A percentile compares a stretch with the other conserved stretches of the same genome.
Evolutionary conservation across 1,139 yeast species (phyloP).

Genomic region (Blastobotrys niveus): DNA sequence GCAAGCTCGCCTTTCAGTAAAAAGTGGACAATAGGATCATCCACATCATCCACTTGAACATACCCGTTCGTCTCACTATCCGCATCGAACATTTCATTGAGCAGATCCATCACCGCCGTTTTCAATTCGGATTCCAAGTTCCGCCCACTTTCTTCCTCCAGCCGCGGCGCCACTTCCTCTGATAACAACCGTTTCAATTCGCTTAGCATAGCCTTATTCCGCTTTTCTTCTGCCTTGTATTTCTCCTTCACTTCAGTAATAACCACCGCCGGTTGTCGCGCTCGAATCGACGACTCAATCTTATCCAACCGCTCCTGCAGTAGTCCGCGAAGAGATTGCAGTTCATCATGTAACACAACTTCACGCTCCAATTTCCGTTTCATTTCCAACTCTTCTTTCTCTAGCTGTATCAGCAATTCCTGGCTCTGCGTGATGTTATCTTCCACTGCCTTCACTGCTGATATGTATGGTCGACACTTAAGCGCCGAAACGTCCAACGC

Average conservation of each 20-base stretch:
- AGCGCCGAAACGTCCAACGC: conserved; percentile 5
- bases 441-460: conserved; percentile 18
- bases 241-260: conserved; percentile 11
- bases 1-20: conserved; percentile 22
- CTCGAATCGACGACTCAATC: conserved; percentile 1
- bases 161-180: conserved; percentile 14
- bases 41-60: conserved; percentile 13
- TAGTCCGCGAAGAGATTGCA: conserved; percentile 5
- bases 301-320: conserved; percentile 7
- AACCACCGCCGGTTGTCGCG: conserved; percentile 14
- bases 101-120: conserved; percentile 16
- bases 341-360: conserved; percentile 15
- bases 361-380: conserved; percentile 12
- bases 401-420: conserved; percentile 12
- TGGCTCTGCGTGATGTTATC: conserved; percentile 12
- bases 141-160: conserved; percentile 1
- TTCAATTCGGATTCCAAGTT: conserved; percentile 11
- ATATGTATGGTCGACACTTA: conserved; percentile 17
- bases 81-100: conserved; percentile 23
- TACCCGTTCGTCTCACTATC: conserved; percentile 18
- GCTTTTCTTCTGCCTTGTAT: conserved; percentile 1
- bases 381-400: conserved; percentile 13
- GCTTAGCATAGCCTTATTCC: conserved; percentile 8
- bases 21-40: conserved; percentile 19
- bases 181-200: conserved; percentile 18